These are phyloP conservation scores for Metschnikowia baotianmanensis DNA, from an alignment of 805 yeast species.

Conservation along the genomic window DNA sequence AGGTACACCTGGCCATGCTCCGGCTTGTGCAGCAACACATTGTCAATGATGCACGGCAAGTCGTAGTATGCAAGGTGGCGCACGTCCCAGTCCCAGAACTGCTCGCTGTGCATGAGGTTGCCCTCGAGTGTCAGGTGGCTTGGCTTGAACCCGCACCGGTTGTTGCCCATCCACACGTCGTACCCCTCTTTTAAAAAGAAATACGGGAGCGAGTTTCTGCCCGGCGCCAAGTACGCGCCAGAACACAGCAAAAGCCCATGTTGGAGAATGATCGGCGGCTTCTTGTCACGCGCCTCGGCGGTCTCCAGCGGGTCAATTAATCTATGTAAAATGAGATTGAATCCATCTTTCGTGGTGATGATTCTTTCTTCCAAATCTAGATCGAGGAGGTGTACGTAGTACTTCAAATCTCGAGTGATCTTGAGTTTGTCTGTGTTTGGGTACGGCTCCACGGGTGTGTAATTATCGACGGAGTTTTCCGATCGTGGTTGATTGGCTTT, in stretches of 20 bases:
- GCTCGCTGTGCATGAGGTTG: slow-evolving; percentile 38
- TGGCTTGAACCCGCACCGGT: slow-evolving; percentile 82
- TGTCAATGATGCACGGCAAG: slow-evolving; percentile 67
- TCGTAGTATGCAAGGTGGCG: slow-evolving; percentile 79
- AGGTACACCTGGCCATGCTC: slow-evolving; percentile 50
- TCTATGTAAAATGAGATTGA: slow-evolving; percentile 62
- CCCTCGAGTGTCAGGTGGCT: slow-evolving; percentile 45
- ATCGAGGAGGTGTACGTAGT: slow-evolving; percentile 64
- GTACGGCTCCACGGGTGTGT: slow-evolving; percentile 33
- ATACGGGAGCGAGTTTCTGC: slow-evolving; percentile 71
- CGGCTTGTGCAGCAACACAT: slow-evolving; percentile 47
- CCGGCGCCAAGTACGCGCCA: slow-evolving; percentile 83
- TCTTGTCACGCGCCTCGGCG: slow-evolving; percentile 25
- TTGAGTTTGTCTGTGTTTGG: slow-evolving; percentile 35
- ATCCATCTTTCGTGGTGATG: slow-evolving; percentile 79
- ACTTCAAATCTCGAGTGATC: slow-evolving; percentile 48
- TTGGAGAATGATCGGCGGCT: slow-evolving; percentile 67
- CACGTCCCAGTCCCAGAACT: slow-evolving; percentile 94
- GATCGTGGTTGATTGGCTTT: slow-evolving; percentile 25
- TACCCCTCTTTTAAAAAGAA: slow-evolving; percentile 53
- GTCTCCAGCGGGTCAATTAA: slow-evolving; percentile 49
- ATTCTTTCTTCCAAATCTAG: slow-evolving; percentile 57
- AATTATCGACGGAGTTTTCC: slow-evolving; percentile 21
- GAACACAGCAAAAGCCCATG: slow-evolving; percentile 90
- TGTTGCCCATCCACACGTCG: slow-evolving; percentile 92